A percentile compares a stretch with the other conserved stretches of the same genome.
phyloP scores from a whole-genome alignment of 768 basidiomycete species.

The Imleria badia region DNA sequence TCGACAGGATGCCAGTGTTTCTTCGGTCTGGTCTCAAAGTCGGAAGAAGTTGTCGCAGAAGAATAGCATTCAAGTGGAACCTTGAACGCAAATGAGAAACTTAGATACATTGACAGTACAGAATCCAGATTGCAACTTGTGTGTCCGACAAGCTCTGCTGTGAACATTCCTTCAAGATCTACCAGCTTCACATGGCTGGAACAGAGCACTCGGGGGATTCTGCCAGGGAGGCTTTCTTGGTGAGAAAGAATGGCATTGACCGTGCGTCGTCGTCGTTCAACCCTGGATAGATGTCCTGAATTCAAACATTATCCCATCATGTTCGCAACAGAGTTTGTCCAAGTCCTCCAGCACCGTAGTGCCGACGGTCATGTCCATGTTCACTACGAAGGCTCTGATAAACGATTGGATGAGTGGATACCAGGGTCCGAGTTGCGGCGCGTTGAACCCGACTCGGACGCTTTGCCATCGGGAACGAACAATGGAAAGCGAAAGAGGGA shows the following conservation, averaged over 20 bases:
- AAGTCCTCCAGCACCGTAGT: constrained; percentile 51
- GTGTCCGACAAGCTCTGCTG: constrained; percentile 1
- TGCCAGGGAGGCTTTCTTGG: constrained; percentile 18
- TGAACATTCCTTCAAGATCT: constrained; percentile 1
- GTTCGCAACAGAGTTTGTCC: constrained; percentile 40
- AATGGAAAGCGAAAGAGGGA: constrained; percentile 36
- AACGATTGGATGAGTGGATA: constrained; percentile 76
- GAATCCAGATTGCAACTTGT: background rate
- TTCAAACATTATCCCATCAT: constrained; percentile 1
- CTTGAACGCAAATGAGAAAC: background rate
- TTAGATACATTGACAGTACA: too few relatives aligned
- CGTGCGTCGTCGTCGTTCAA: constrained; percentile 32
- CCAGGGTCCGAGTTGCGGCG: constrained; percentile 40
- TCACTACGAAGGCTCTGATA: constrained; percentile 71
- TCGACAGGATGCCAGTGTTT: too few relatives aligned
- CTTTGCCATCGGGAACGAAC: constrained; percentile 19
- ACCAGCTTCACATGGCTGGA: constrained; percentile 21
- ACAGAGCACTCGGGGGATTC: constrained; percentile 6
- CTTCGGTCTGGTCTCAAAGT: too few relatives aligned
- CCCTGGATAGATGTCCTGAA: constrained; percentile 11
- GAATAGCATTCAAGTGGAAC: too few relatives aligned
- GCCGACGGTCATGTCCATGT: constrained; percentile 55
- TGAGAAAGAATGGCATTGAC: constrained; percentile 35
- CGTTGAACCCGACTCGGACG: constrained; percentile 27
- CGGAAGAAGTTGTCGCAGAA: too few relatives aligned